A percentile compares a stretch with the other conserved stretches of the same genome.
phyloP scores from a whole-genome alignment of 352 stramenopile genomes.

The Pythium dissimile region DNA sequence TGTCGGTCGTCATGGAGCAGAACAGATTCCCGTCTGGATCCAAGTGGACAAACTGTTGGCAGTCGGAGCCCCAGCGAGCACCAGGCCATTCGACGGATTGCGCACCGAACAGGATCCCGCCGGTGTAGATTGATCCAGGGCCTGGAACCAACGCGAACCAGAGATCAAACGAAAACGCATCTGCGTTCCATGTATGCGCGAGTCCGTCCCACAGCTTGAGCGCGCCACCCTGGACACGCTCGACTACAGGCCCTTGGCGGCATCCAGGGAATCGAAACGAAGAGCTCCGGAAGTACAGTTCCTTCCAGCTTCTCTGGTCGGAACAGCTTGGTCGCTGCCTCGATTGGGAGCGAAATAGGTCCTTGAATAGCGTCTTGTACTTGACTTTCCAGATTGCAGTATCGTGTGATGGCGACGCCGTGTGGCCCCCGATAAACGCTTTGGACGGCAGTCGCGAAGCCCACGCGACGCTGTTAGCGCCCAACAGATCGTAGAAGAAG shows the following conservation, averaged over 20 bases:
- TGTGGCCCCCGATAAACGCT: background rate
- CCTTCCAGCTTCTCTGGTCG: background rate
- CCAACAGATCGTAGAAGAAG: background rate
- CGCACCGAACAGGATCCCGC: constrained; percentile 4
- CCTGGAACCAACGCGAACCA: constrained; percentile 6
- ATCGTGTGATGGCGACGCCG: too few relatives aligned
- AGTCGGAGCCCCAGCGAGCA: background rate
- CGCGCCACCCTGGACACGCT: background rate
- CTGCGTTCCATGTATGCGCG: constrained; percentile 1
- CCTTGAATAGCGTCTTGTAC: constrained; percentile 7
- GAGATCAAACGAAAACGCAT: constrained; percentile 12
- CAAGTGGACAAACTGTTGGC: constrained; percentile 13
- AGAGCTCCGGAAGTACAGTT: constrained; percentile 2
- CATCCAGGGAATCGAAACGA: constrained; percentile 4
- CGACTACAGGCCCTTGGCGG: background rate
- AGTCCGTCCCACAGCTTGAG: background rate
- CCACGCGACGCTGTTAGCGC: background rate
- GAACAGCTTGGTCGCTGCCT: background rate
- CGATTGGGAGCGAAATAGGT: background rate
- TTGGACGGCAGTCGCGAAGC: background rate
- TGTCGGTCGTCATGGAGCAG: constrained; percentile 15
- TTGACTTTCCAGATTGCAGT: too few relatives aligned
- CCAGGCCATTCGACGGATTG: constrained; percentile 5
- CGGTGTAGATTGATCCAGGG: background rate
- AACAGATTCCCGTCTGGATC: constrained; percentile 13